Evolutionary conservation across 768 basidiomycete species (phyloP), one percentile per base, ranked within the genome.

Genomic region (Rhodotorula diobovata): DNA sequence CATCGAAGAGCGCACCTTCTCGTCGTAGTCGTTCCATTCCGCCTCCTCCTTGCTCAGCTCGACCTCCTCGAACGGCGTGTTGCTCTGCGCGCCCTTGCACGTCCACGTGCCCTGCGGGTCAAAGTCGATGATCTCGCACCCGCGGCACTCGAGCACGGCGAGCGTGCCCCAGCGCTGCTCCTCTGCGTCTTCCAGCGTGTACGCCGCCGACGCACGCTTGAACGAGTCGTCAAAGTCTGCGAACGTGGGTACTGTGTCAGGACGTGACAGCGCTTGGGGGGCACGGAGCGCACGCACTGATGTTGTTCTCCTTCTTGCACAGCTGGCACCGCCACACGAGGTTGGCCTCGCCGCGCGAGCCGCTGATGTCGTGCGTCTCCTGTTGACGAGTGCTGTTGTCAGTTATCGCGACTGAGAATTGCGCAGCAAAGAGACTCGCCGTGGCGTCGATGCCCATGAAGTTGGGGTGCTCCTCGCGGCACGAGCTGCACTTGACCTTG

Each of bases 21-120:
- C 92, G 75, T 95, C 92, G 75, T 95, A 95, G 76, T 93, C 92
- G 21, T 83, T 85, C 93, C 93, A 95, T 7, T 88, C 86, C 1
- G 79, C 79, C 53, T 91, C 81, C 43, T 88, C 87, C 18, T 60
- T 45, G 18, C 63, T 66, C 4, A 75, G 48, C 53, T 76, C 76
- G 32, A 76, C 66, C 63, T 78, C 77, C 16, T 81, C 59, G 77
- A 93, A 93, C 9, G 79, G 65, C 0, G 85, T 85, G 12, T 85
- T 85, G 1, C 83, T 83, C 50, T 83, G 85, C 9, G 78, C 79
- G 14, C 93, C 92, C 54, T 83, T 83, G 75, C 90, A 91, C 76
- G 84, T 86, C 92, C 92, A 95, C 1, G 76, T 81, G 0, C 92
- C 92, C 90, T 93, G 81, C 12, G 89, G 89, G 79, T 91, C 87